Evolutionary conservation across 495 filamentous ascomycete species (phyloP).

Genomic region (Sabuloglossum arenarium): DNA sequence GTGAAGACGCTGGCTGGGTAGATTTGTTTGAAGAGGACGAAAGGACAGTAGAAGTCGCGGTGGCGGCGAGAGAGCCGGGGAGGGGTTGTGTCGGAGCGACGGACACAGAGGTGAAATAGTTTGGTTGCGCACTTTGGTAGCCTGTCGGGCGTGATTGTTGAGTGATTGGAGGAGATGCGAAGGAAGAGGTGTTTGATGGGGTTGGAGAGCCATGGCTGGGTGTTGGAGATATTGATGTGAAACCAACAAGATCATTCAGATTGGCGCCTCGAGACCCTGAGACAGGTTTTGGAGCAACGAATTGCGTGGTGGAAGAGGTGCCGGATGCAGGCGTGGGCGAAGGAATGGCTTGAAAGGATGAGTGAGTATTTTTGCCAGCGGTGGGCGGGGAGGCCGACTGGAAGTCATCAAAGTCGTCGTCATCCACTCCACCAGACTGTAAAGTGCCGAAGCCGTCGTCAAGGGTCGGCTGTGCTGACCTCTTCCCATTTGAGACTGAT

Average conservation of each 20-base stretch:
- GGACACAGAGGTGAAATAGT: conserved; percentile 82
- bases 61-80: conserved; percentile 10
- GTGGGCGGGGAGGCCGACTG: conserved; percentile 60
- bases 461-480: conserved; percentile 23
- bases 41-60: conserved; percentile 18
- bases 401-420: conserved; percentile 98
- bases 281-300: conserved; percentile 64
- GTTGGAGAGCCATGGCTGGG: conserved; percentile 28
- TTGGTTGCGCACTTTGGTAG: conserved; percentile 63
- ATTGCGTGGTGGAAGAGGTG: conserved; percentile 47
- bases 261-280: conserved; percentile 60
- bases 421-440: conserved; percentile 33
- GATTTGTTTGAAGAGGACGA: conserved; percentile 19
- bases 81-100: conserved; percentile 12
- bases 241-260: conserved; percentile 55
- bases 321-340: conserved; percentile 31
- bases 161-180: conserved; percentile 24
- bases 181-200: conserved; percentile 26
- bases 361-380: conserved; percentile 19
- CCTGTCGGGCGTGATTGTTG: conserved; percentile 34
- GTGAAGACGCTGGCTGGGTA: conserved; percentile 28
- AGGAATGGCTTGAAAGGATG: conserved; percentile 19
- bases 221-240: conserved; percentile 62
- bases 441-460: conserved; percentile 34
- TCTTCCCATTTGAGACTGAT: conserved; percentile 24